phyloP scores from a whole-genome alignment of 148 eudicot genomes.

The Gaultheria prostrata region DNA sequence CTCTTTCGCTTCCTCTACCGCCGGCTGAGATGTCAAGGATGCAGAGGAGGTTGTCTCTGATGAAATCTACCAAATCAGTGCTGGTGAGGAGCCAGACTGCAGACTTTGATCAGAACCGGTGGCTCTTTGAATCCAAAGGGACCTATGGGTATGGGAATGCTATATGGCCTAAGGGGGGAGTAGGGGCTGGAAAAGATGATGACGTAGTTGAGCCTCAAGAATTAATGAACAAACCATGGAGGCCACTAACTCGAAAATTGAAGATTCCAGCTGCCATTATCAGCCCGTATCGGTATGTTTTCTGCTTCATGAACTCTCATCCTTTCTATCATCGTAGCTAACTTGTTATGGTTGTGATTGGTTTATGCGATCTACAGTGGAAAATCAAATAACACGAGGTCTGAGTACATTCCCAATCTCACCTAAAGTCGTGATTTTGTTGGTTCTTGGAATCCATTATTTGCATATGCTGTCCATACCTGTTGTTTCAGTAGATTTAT shows the following conservation, averaged over 20 bases:
- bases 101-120: slow-evolving; percentile 82
- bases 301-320: slow-evolving; percentile 11
- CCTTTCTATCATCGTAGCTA: neutral
- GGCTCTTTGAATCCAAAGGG: slow-evolving; percentile 83
- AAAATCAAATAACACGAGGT: neutral
- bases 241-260: slow-evolving; percentile 82
- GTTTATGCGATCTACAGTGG: neutral
- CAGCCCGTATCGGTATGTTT: slow-evolving; percentile 72
- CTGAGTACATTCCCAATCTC: neutral
- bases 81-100: slow-evolving; percentile 82
- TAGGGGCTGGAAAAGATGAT: slow-evolving; percentile 41
- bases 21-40: slow-evolving; percentile 58
- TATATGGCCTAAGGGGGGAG: slow-evolving; percentile 87
- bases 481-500: neutral
- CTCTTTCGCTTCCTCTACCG: slow-evolving; percentile 54
- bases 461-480: neutral
- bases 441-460: neutral
- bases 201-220: slow-evolving; percentile 52
- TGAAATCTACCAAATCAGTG: slow-evolving; percentile 62
- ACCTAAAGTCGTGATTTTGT: neutral
- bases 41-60: slow-evolving; percentile 74
- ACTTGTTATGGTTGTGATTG: neutral
- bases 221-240: slow-evolving; percentile 77
- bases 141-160: slow-evolving; percentile 96
- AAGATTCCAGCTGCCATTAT: slow-evolving; percentile 82